A percentile compares a stretch with the other conserved stretches of the same genome.
Conservation (phyloP, 2,329 filamentous ascomycete genomes). For the Ilyonectria mors-panacis region DNA sequence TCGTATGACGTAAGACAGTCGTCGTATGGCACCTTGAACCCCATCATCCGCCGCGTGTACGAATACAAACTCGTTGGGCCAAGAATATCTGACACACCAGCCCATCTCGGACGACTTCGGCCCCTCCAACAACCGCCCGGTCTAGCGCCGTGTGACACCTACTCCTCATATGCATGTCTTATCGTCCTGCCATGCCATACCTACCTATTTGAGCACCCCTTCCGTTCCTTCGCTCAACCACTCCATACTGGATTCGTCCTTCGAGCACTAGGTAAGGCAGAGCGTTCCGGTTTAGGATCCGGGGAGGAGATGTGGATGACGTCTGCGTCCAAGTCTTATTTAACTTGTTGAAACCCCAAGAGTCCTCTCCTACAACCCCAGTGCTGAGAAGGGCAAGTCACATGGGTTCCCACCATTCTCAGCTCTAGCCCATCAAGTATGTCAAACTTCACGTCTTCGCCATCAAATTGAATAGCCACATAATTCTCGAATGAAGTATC, state of each 20-base stretch:
- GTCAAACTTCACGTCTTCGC: background rate
- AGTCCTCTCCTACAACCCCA: background rate
- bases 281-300: background rate
- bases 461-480: background rate
- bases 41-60: background rate
- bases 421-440: background rate
- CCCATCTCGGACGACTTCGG: constrained; percentile 11
- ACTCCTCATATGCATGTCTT: constrained; percentile 17
- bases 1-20: constrained; percentile 26
- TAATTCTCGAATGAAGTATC: background rate
- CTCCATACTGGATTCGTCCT: background rate
- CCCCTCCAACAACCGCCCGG: constrained; percentile 15
- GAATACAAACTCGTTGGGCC: background rate
- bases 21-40: constrained; percentile 11
- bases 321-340: background rate
- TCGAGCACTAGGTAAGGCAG: background rate
- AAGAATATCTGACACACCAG: constrained; percentile 13
- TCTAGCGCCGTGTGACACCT: constrained; percentile 15
- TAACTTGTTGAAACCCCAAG: background rate
- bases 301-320: background rate
- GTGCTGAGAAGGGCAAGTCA: background rate
- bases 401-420: background rate
- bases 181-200: constrained; percentile 22
- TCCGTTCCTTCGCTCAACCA: background rate
- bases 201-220: constrained; percentile 26